Evolutionary conservation across 148 eudicot genomes (phyloP).

Genomic region (Pouteria glomerata): DNA sequence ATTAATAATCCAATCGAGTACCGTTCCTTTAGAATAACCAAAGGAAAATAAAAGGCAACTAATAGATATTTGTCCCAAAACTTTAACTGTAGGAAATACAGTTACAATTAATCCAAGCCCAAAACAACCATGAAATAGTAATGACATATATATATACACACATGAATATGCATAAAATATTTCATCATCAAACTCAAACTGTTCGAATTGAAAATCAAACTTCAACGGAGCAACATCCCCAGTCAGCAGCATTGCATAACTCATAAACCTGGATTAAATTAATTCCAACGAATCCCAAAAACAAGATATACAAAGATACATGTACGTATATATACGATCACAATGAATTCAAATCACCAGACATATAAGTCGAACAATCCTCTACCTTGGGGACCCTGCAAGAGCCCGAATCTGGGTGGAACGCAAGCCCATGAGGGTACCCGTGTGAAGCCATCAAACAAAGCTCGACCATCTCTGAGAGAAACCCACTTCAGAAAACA

Average conservation of each 20-base stretch:
- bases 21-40: too few relatives aligned
- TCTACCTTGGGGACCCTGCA: conserved; percentile 39
- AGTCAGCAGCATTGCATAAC: background rate
- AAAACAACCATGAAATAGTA: background rate
- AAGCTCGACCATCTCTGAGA: conserved; percentile 29
- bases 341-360: background rate
- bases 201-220: background rate
- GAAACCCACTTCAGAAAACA: conserved; percentile 28
- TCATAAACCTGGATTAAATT: background rate
- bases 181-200: background rate
- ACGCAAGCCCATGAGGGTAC: conserved; percentile 32
- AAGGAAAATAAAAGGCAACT: too few relatives aligned
- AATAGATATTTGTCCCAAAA: too few relatives aligned
- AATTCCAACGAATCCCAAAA: background rate
- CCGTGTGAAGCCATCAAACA: conserved; percentile 47
- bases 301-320: background rate
- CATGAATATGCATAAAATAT: too few relatives aligned
- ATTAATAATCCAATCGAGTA: too few relatives aligned
- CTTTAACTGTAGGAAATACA: background rate
- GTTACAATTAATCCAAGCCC: background rate
- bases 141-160: too few relatives aligned
- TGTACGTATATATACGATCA: too few relatives aligned
- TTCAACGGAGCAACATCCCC: too few relatives aligned
- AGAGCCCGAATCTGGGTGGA: conserved; percentile 25
- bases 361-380: background rate